Conservation (phyloP, 768 basidiomycete species). For the Cyathus striatus region DNA sequence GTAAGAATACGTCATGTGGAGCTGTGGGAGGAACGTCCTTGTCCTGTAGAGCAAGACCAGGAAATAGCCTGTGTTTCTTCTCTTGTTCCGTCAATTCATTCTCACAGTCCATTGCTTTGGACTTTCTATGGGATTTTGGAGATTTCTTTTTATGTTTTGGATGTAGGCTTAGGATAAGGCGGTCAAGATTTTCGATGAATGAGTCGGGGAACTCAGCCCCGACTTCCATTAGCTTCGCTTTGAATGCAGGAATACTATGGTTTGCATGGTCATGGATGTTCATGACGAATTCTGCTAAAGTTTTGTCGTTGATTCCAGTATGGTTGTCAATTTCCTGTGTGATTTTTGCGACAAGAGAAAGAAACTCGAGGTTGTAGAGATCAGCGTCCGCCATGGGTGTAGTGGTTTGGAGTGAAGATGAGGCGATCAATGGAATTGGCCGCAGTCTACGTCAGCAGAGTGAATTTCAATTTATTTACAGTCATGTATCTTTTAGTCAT, state of each 20-base stretch:
- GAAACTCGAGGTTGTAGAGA: constrained; percentile 88
- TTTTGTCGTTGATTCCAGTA: constrained; percentile 81
- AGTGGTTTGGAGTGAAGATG: constrained; percentile 4
- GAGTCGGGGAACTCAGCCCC: constrained; percentile 87
- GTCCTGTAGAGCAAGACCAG: constrained; percentile 82
- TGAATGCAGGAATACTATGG: constrained; percentile 71
- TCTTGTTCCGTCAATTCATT: constrained; percentile 55
- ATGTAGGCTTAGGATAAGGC: constrained; percentile 90
- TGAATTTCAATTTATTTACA: too few relatives aligned
- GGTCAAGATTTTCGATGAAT: constrained; percentile 89
- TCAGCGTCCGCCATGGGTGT: constrained; percentile 61
- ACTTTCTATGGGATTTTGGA: constrained; percentile 29
- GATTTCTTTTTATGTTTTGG: constrained; percentile 86
- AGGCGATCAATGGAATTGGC: too few relatives aligned
- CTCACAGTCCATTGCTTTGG: constrained; percentile 21
- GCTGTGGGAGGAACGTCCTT: constrained; percentile 56
- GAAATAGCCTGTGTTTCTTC: constrained; percentile 82
- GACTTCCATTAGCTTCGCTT: constrained; percentile 66
- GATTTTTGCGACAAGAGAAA: constrained; percentile 88
- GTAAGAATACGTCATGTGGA: constrained; percentile 75
- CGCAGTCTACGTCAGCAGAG: too few relatives aligned
- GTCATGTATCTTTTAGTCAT: too few relatives aligned
- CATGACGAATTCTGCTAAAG: constrained; percentile 93
- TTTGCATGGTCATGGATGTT: constrained; percentile 81
- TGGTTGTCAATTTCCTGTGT: constrained; percentile 92